These are phyloP conservation scores for Castanea sativa DNA, from an alignment of 306 rosid genomes.

Conservation along the genomic window DNA sequence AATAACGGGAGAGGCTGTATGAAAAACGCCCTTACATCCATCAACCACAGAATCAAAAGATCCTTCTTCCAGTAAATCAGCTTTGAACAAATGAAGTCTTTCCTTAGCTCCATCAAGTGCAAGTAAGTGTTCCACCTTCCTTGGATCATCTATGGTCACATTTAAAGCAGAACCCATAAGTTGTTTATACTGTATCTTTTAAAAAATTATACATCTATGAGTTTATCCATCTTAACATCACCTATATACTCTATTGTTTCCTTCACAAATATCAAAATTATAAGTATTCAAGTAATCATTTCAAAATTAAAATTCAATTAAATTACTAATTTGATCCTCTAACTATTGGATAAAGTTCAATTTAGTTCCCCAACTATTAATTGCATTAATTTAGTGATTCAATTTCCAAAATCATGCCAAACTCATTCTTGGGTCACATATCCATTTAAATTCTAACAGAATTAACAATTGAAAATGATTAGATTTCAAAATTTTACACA, in stretches of 20 bases:
- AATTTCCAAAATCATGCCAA: no score
- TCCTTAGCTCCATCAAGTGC: slow-evolving; percentile 37
- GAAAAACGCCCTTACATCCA: slow-evolving; percentile 13
- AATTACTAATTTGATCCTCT: no score
- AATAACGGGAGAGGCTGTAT: slow-evolving; percentile 3
- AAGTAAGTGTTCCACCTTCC: slow-evolving; percentile 24
- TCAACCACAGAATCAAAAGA: slow-evolving; percentile 15
- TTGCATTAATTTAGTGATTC: no score
- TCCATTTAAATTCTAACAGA: no score
- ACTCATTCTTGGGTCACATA: no score
- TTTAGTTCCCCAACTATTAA: no score
- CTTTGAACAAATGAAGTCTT: slow-evolving; percentile 13
- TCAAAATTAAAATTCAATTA: no score
- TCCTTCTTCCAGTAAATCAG: slow-evolving; percentile 13
- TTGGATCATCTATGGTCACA: slow-evolving; percentile 12
- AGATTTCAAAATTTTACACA: no score
- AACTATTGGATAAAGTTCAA: no score
- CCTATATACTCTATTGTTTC: neutral
- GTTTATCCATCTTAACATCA: neutral
- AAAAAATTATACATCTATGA: neutral
- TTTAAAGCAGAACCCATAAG: neutral
- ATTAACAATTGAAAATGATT: no score
- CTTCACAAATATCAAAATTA: neutral
- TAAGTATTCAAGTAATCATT: neutral
- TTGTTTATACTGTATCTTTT: neutral